Evolutionary conservation across 805 yeast species (phyloP), one percentile per base, ranked within the genome.

Genomic region (Candida nitratophila): DNA sequence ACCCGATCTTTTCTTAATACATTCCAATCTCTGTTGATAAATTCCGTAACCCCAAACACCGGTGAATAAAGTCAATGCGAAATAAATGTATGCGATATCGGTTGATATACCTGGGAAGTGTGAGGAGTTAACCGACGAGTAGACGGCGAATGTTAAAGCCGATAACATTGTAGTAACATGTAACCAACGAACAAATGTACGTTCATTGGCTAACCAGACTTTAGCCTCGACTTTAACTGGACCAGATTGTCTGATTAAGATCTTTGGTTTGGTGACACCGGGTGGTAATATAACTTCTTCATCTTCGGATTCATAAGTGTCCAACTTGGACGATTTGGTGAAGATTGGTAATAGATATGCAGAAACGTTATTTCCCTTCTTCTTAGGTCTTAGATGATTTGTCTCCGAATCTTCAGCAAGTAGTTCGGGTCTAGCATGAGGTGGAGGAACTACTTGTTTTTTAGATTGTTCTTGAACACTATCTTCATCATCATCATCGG

Each of bases 161-260:
- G 96, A 81, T 53, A 93, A 73, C 59, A 93, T 69, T 0, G 95
- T 79, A 14, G 95, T 85, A 20, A 91, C 91, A 49, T 84, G 89
- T 51, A 93, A 71, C 99, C 99, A 93, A 64, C 95, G 78, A 70
- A 87, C 83, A 69, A 90, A 91, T 3, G 99, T 93, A 64, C 99
- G 83, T 69, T 93, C 99, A 60, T 93, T 93, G 26, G 99, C 99
- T 50, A 93, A 73, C 97, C 98, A 93, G 14, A 93, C 99, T 60
- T 93, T 93, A 27, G 98, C 95, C 69, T 93, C 99, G 46, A 93
- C 90, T 65, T 86, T 89, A 44, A 89, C 78, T 1, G 96, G 93
- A 8, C 96, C 96, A 24, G 90, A 82, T 61, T 89, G 89, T 58
- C 90, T 86, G 54, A 91, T 73, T 65, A 86, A 77, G 29, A 73